Conservation (phyloP, 2,329 filamentous ascomycete genomes). For the Cladophialophora psammophila region DNA sequence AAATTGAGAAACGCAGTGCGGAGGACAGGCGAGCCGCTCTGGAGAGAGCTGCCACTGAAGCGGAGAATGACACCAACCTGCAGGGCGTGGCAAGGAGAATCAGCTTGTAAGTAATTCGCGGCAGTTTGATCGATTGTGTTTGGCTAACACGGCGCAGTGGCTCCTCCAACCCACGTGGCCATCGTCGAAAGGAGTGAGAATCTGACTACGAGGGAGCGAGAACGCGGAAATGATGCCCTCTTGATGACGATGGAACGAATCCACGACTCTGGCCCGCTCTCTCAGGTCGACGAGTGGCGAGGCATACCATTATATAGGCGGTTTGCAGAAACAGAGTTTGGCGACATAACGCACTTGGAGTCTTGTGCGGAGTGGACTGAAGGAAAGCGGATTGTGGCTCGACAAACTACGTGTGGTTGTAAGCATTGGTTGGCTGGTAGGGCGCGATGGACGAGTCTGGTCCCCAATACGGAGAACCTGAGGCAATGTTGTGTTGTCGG, state of each 20-base stretch:
- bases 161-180: conserved; percentile 35
- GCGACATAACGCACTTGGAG: conserved; percentile 2
- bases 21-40: conserved; percentile 78
- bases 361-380: not conserved
- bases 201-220: not conserved
- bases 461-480: not conserved
- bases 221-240: not conserved
- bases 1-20: conserved; percentile 83
- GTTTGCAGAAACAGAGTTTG: not conserved
- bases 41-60: conserved; percentile 83
- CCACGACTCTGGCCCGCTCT: conserved; percentile 1
- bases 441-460: not conserved
- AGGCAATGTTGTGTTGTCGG: conserved; percentile 8
- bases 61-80: conserved; percentile 88
- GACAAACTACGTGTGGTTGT: not conserved
- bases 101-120: conserved; percentile 78
- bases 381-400: not conserved
- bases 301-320: not conserved
- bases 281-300: not conserved
- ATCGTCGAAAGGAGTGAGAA: conserved; percentile 35
- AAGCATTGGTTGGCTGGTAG: conserved; percentile 11
- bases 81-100: conserved; percentile 87
- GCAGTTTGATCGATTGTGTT: not conserved
- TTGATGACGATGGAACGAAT: conserved; percentile 14
- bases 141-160: conserved; percentile 39